Evolutionary conservation across 2,329 filamentous ascomycete genomes (phyloP).

Genomic region (Neospermospora avenae): DNA sequence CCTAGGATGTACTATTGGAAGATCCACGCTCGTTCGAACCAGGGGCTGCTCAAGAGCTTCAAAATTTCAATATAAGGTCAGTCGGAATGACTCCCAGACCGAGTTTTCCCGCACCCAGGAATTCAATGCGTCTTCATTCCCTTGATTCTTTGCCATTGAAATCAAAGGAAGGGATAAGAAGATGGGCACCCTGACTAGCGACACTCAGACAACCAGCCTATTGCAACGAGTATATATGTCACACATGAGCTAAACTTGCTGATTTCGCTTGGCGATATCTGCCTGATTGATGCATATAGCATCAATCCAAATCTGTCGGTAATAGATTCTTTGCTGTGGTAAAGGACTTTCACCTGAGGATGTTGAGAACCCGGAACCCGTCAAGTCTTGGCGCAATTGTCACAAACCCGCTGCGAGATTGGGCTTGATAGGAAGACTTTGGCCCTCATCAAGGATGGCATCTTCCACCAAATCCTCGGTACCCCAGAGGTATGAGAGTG

Average conservation of each 20-base stretch:
- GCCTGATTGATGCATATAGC: slow-evolving; percentile 13
- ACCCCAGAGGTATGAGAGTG: slow-evolving; percentile 14
- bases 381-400: background rate
- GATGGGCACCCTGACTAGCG: background rate
- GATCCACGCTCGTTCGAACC: slow-evolving; percentile 6
- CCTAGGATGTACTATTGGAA: slow-evolving; percentile 7
- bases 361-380: background rate
- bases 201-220: background rate
- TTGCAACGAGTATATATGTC: background rate
- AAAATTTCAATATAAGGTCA: background rate
- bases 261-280: background rate
- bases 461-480: background rate
- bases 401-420: slow-evolving; percentile 2
- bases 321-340: background rate
- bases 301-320: slow-evolving; percentile 5
- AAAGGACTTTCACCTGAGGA: background rate
- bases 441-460: background rate
- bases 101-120: background rate
- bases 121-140: background rate
- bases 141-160: background rate
- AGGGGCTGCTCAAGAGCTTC: background rate
- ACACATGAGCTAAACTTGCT: background rate
- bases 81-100: background rate
- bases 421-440: background rate
- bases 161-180: background rate